phyloP scores from a whole-genome alignment of 768 basidiomycete species.

The Dentipellis sp. region DNA sequence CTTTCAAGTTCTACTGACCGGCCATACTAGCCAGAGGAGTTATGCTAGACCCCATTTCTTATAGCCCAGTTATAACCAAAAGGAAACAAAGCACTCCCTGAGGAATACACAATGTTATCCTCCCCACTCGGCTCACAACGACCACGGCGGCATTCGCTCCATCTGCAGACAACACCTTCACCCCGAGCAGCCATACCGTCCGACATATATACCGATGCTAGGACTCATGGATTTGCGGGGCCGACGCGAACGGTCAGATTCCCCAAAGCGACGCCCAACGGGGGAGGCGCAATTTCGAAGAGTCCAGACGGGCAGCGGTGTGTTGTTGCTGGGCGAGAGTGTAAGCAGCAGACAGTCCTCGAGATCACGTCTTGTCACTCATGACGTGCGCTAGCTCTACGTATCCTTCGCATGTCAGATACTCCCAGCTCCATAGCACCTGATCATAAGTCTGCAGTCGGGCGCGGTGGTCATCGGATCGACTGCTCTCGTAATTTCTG shows the following conservation, averaged over 20 bases:
- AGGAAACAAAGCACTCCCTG: too few species aligned
- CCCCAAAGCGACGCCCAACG: conserved; percentile 46
- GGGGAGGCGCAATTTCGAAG: conserved; percentile 60
- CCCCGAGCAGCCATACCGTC: not conserved
- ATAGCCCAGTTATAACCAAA: too few species aligned
- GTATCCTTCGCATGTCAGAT: conserved; percentile 42
- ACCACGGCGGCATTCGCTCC: conserved; percentile 8
- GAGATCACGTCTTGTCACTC: not conserved
- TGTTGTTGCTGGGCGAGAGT: conserved; percentile 74
- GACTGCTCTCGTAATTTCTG: conserved; percentile 71
- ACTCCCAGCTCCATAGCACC: conserved; percentile 27
- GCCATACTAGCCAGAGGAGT: too few species aligned
- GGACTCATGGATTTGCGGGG: conserved; percentile 34
- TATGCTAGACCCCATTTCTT: too few species aligned
- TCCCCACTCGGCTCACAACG: conserved; percentile 3
- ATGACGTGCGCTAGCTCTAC: conserved; percentile 15
- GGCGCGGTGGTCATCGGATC: conserved; percentile 55
- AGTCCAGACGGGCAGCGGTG: conserved; percentile 59
- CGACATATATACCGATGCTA: conserved; percentile 30
- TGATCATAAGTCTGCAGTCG: conserved; percentile 42
- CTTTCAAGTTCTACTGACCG: too few species aligned
- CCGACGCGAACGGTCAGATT: conserved; percentile 48
- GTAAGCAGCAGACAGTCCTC: conserved; percentile 29
- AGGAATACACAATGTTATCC: conserved; percentile 2
- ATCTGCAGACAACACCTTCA: not conserved